phyloP scores from a whole-genome alignment of 805 yeast species.

The Tetrapisispora nanseiensis region DNA sequence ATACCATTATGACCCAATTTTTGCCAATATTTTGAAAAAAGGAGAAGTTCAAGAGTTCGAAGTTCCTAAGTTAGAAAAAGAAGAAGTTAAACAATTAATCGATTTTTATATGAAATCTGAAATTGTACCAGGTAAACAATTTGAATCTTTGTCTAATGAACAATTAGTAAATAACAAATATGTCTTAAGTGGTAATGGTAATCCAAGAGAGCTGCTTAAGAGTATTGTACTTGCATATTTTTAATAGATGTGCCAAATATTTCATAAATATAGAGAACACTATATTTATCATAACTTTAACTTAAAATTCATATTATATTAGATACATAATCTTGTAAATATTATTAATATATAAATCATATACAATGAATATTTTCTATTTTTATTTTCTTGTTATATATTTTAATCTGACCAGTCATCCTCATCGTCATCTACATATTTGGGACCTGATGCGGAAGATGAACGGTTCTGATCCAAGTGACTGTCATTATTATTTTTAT shows the following conservation, averaged over 20 bases:
- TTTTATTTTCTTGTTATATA: neutral
- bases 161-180: slow-evolving; percentile 40
- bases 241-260: neutral
- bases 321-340: slow-evolving; percentile 9
- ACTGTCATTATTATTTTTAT: neutral
- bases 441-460: slow-evolving; percentile 12
- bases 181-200: slow-evolving; percentile 55
- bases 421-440: slow-evolving; percentile 26
- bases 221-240: slow-evolving; percentile 19
- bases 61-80: slow-evolving; percentile 36
- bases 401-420: slow-evolving; percentile 28
- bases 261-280: neutral
- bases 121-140: slow-evolving; percentile 31
- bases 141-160: slow-evolving; percentile 26
- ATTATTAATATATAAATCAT: slow-evolving; percentile 3
- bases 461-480: neutral
- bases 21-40: slow-evolving; percentile 39
- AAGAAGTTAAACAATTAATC: slow-evolving; percentile 37
- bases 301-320: neutral
- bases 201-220: slow-evolving; percentile 43
- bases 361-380: neutral
- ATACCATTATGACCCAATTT: slow-evolving; percentile 41
- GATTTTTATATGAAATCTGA: slow-evolving; percentile 34
- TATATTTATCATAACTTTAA: neutral
- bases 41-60: slow-evolving; percentile 32